phyloP scores from a whole-genome alignment of 768 basidiomycete species.

The Nidularia sp. region DNA sequence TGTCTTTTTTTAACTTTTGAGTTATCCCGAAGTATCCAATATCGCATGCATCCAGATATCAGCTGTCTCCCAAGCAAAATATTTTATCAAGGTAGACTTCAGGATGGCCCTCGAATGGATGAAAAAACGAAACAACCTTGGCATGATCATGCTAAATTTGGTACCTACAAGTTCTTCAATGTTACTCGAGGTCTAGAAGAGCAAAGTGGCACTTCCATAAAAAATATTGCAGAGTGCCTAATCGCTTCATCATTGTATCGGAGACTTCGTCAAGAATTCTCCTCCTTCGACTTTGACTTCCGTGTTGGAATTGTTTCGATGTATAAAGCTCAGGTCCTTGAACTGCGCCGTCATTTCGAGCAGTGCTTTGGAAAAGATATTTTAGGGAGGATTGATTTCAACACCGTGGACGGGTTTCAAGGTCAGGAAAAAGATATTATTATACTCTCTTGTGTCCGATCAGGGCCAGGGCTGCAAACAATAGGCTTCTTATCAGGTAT shows the following conservation, averaged over 20 bases:
- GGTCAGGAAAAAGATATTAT: constrained; percentile 99
- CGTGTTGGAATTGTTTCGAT: constrained; percentile 75
- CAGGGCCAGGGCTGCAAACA: constrained; percentile 75
- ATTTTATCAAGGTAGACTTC: constrained; percentile 79
- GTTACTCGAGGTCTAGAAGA: constrained; percentile 69
- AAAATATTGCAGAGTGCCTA: constrained; percentile 71
- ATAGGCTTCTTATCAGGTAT: constrained; percentile 88
- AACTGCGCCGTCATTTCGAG: constrained; percentile 68
- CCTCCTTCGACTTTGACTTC: constrained; percentile 36
- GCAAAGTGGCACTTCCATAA: constrained; percentile 60
- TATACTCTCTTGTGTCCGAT: constrained; percentile 94
- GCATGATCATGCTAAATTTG: constrained; percentile 77
- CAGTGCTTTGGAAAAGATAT: constrained; percentile 70
- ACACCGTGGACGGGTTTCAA: constrained; percentile 98
- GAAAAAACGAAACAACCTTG: constrained; percentile 78
- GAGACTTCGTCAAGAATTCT: constrained; percentile 63
- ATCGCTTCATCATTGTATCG: constrained; percentile 76
- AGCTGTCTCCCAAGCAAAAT: constrained; percentile 82
- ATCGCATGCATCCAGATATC: constrained; percentile 98
- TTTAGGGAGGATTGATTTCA: constrained; percentile 77
- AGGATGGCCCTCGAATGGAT: constrained; percentile 89
- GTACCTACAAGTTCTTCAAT: constrained; percentile 88
- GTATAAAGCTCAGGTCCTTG: constrained; percentile 87
- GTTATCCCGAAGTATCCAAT: constrained; percentile 76
- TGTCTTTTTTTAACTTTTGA: constrained; percentile 2